Percentiles rank a stretch among this genome's conserved stretches.
Conservation (phyloP, 2,329 filamentous ascomycete genomes). For the Aspergillus cejpii region DNA sequence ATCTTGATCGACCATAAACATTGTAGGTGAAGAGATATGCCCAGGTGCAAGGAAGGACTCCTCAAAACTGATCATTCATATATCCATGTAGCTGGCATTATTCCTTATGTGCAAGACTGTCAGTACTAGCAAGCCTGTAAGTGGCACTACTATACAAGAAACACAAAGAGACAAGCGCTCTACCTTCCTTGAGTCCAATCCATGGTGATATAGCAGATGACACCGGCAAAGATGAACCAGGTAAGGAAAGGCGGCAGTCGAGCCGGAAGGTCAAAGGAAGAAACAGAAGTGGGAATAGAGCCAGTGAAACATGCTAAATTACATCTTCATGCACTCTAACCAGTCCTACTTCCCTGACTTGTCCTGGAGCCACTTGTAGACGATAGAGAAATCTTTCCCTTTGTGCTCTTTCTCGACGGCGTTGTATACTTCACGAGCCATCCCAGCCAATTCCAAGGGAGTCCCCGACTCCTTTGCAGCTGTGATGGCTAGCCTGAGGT, state of each 20-base stretch:
- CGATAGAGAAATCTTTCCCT: constrained; percentile 72
- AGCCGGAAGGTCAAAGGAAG: background rate
- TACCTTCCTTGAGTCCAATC: background rate
- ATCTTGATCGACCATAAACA: too few relatives aligned
- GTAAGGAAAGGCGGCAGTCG: background rate
- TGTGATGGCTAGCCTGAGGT: constrained; percentile 64
- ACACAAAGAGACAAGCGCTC: background rate
- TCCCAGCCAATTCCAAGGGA: constrained; percentile 57
- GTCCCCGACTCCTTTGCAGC: constrained; percentile 63
- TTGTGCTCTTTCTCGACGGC: constrained; percentile 56
- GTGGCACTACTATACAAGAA: background rate
- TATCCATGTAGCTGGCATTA: too few relatives aligned
- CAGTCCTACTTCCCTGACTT: constrained; percentile 29
- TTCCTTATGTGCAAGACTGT: too few relatives aligned
- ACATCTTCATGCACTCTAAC: background rate
- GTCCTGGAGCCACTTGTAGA: constrained; percentile 61
- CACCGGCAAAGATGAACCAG: background rate
- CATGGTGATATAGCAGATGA: background rate
- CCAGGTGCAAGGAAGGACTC: too few relatives aligned
- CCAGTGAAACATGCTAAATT: background rate
- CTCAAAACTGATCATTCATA: too few relatives aligned
- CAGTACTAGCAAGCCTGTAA: too few relatives aligned
- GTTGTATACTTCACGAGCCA: constrained; percentile 62
- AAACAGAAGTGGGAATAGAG: background rate
- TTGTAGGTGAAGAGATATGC: too few relatives aligned